Evolutionary conservation across 2,329 filamentous ascomycete genomes (phyloP), one percentile per base, ranked within the genome.

Genomic region (Alternaria atra): DNA sequence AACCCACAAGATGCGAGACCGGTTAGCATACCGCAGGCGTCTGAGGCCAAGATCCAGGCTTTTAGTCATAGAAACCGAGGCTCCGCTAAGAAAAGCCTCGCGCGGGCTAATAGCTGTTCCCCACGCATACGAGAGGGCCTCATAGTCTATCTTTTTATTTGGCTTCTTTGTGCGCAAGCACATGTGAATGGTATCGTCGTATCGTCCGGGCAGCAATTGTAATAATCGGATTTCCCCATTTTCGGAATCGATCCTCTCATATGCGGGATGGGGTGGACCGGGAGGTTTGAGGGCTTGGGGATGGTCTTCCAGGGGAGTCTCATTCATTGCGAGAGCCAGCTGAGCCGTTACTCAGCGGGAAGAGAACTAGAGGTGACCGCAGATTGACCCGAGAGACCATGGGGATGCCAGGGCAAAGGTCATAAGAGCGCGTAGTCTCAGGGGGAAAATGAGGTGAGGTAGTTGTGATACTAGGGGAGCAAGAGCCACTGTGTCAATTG

Each of bases 61-160:
- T 13, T 20, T 3, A 0, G 25, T 47, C 1, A 47, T 15, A 1
- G 0, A 1, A 1, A 32, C 4, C 3, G 17, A n/a, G n/a, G 7
- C 1, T 0, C 10, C 29, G 4, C 23, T 13, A 1, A 47, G 6
- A 2, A 9, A 20, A 15, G 2, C 44, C 32, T 23, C 30, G 0
- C 2, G 2, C 1, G 44, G 44, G 4, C 44, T 34, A 6, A 32
- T 29, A 0, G 44, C 6, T 1, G 10, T 47, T 2, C 44, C 44
- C 29, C 44, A 47, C 0, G 44, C 44, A 9, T 47, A 47, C 0
- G 29, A 47, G 2, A 47, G n/a, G 8, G 44, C 44, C 32, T 47
- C 44, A 8, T 47, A 47, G 12, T 47, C 27, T 9, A 17, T 25
- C 20, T 17, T n/a, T 6, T 17, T 8, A 8, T 17, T 7, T 12